Evolutionary conservation across 192 early-diverging fungal species (phyloP), one percentile per base, ranked within the genome.

Genomic region (Coemansia pectinata): DNA sequence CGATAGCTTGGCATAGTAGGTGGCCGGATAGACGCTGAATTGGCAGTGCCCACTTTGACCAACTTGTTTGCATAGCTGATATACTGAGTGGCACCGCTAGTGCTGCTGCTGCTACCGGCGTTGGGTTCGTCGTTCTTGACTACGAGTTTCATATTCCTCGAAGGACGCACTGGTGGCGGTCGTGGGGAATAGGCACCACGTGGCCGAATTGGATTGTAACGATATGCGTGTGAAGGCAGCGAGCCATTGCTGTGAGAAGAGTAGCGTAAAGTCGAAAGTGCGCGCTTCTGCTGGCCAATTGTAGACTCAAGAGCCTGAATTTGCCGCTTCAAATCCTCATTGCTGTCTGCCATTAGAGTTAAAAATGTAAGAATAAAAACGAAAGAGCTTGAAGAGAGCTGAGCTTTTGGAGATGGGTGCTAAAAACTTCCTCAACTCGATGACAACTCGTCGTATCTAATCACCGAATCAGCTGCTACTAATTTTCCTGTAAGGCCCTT

Each of bases 121-220:
- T 19, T 29, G n/a, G n/a, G 7, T 27, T 52, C 53, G 1, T 63
- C 64, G 17, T 38, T 33, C 34, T 71, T 67, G 6, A 81, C 79
- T 9, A 76, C 59, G 9, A 82, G 75, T 62, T 77, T 82, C 62
- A 82, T 62, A 40, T 77, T 82, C n/a, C 72, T 72, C 69, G 79
- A 82, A 15, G 62, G 67, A 4, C 53, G 67, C 19, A 67, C 60
- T 4, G 53, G 73, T 12, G 65, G 40, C 3, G 41, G 39, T 23
- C 45, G 61, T n/a, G 36, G 29, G 12, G 5, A 36, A 11, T 47
- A 21, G 23, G 27, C 65, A 23, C 33, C 10, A 10, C 36, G 38
- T 27, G 79, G 72, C 5, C 75, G 52, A 23, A 72, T 48, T 44
- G 79, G 79, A 19, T 53, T 67, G 65, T 73, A 72, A 10, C 75